Base-by-base conservation (phyloP, 352 stramenopile genomes). In the Pythium myriotylum region DNA sequence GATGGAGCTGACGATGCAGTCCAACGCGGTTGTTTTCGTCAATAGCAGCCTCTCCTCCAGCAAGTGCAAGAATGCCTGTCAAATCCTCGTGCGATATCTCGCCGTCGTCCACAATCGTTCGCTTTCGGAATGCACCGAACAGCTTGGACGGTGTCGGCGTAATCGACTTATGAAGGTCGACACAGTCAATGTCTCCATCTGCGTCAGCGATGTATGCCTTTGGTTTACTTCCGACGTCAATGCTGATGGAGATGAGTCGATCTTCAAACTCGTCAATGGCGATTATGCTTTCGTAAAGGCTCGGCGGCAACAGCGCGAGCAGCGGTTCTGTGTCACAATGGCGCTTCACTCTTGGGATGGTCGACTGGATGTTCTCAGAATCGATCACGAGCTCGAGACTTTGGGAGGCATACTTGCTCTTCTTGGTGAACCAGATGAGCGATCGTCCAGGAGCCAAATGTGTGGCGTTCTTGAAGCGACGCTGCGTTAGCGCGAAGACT, bases 1-100 rank as follows among this genome's bases (percentile, higher is more conserved):
- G 77, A 54, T 96, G 86, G 24, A 96, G 60, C 57, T 92, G 69
- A 3, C 74, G 54, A 55, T 91, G 73, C 32, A 96, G 66, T 8
- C 78, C 76, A 3, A 74, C 80, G 47, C 88, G 80, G 56, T 97
- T 96, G 69, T 93, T 88, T 16, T 47, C 48, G 47, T 86, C 84
- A 54, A 96, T 94, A 2, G 62, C 62, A 37, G 53, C 58, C 50
- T 77, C 59, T n/a, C 73, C 73, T 20, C 81, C 72, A 6, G 89
- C 23, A 5, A 73, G 66, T 8, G 26, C 33, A 0, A 89, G 48
- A 4, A 95, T 75, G 14, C 73, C 64, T 10, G 82, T 64, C 14
- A 96, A 64, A 10, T 92, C 76, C 2, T 83, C 67, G 17, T 72
- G 23, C 1, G 50, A 37, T 64, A 17, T 63, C 54, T 14, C 53